phyloP scores from a whole-genome alignment of 2,329 filamentous ascomycete genomes.

The Cladosporium sp. region DNA sequence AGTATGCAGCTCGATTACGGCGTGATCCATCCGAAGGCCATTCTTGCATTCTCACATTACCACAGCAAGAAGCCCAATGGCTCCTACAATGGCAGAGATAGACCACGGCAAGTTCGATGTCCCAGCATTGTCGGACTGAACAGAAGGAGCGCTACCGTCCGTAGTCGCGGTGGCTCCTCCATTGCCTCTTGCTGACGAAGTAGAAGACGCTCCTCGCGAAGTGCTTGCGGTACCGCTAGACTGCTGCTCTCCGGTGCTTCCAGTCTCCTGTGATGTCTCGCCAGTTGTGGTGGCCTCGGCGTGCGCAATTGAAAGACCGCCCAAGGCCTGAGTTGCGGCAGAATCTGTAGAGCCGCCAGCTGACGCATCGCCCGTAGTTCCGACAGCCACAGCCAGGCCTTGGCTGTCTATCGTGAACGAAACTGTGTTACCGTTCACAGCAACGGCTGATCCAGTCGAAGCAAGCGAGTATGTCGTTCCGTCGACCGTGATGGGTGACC shows the following conservation, averaged over 20 bases:
- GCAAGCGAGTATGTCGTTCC: conserved; percentile 32
- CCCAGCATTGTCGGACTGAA: conserved; percentile 4
- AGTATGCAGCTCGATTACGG: not conserved
- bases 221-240: not conserved
- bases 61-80: conserved; percentile 1
- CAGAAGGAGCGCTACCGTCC: not conserved
- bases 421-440: conserved; percentile 30
- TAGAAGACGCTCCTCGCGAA: not conserved
- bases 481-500: conserved; percentile 26
- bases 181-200: not conserved
- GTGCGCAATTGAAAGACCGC: not conserved
- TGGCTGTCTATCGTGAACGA: conserved; percentile 1
- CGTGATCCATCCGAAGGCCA: not conserved
- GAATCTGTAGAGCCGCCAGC: not conserved
- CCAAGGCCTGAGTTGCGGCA: not conserved
- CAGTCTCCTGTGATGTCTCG: not conserved
- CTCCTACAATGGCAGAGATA: not conserved
- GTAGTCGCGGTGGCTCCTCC: not conserved
- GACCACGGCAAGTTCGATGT: not conserved
- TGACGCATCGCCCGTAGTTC: not conserved
- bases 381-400: not conserved
- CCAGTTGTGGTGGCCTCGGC: not conserved
- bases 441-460: conserved; percentile 27
- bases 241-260: not conserved
- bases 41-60: not conserved